Base-by-base conservation (phyloP, 768 basidiomycete genomes). In the Xerocomus brunneocitrinus region DNA sequence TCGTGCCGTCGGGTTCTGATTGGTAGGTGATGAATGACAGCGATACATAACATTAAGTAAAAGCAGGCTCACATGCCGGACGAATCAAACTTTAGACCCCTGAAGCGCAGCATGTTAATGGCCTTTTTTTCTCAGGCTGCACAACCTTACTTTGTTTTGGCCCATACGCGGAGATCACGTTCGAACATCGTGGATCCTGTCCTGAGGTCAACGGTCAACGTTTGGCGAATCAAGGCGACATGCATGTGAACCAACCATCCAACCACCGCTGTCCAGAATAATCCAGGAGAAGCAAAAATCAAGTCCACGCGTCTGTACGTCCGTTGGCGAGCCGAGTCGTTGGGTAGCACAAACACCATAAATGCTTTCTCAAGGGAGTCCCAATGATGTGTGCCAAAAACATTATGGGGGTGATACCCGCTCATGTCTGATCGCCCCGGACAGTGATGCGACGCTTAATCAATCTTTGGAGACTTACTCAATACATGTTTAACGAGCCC, bases 181-280 rank as follows among this genome's bases (percentile, higher is more conserved):
- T 95, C 82, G 65, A 97, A 95, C 83, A 91, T 87, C 56, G 81
- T 91, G 5, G 89, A 93, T 1, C 94, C 93, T 5, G 86, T 87
- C 89, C 89, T 90, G 54, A 32, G 25, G 35, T 5, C 4, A 43
- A 16, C 2, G 12, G 35, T 19, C 5, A 42, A 22, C 19, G 24
- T 41, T 22, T 34, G 41, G 38, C 28, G 6, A 16, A 12, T 36
- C 3, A 30, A 22, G 19, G 27, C 16, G 14, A 22, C 16, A 19
- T 36, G 16, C 4, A 35, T 13, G 30, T 30, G 24, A 7, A 31
- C 16, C 58, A 47, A 87, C 94, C 94, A 98, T 49, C 95, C 94
- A 27, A 92, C 77, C 1, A 97, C 82, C 0, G 91, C 91, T 1
- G 89, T 87, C 84, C 91, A 93, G 62, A 95, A 95, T 0, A 85